Evolutionary conservation across 495 filamentous ascomycete genomes (phyloP), one percentile per base, ranked within the genome.

Genomic region (Penicillium pancosmium): DNA sequence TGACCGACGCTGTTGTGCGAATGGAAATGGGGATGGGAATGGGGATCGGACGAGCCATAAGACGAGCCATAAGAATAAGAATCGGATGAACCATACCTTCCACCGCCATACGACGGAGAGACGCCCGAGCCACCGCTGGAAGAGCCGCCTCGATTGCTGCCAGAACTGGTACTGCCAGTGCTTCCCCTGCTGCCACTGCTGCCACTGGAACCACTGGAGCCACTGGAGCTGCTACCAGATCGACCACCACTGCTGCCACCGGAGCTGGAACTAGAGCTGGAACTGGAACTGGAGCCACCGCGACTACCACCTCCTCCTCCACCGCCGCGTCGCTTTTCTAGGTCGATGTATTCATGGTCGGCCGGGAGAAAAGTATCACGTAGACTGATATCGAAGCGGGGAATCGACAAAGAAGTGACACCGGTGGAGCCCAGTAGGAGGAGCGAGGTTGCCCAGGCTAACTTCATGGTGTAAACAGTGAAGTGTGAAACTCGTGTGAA

Each of bases 141-240:
- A 16, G 75, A 61, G 36, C 91, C 91, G 55, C 91, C 92, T 34
- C 70, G 46, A 55, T 82, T 87, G 61, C 68, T 74, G 19, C 65
- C 59, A 16, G 58, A 61, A 56, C 57, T 57, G 41, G 62, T 60
- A 31, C 65, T 68, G 27, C 57, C 64, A 44, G 25, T 27, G 25
- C 35, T 38, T 38, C 47, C 65, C 3, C 48, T 12, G 15, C 48
- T 16, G 25, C 19, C 23, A 23, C 48, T 23, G 9, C 13, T 33
- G 41, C 41, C 41, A 50, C 67, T 55, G 19, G 68, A 63, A 40
- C 63, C 56, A 33, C 64, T 54, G 6, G 61, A 62, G 35, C 63
- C 56, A 33, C 64, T 52, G 6, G 62, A 63, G 11, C 63, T 55
- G 15, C 64, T 71, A 41, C 68, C 68, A 1, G 10, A 13, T 13